Percentiles rank a stretch among this genome's conserved stretches.
Evolutionary conservation across 306 rosid genomes (phyloP).

Genomic region (Prinsepia uniflora): DNA sequence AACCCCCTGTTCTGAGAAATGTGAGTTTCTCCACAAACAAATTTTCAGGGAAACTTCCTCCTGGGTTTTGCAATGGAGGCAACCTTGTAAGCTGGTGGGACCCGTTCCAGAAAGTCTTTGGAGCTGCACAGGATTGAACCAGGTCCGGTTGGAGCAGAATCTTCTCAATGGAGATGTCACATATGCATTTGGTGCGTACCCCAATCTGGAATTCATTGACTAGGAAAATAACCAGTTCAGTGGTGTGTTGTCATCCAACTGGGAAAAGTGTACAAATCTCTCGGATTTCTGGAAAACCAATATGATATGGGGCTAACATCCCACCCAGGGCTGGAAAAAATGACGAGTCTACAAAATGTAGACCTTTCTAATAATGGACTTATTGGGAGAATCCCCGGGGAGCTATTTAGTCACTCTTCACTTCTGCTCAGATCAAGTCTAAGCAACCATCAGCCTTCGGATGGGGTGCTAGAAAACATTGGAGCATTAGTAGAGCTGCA

Average conservation of each 20-base stretch:
- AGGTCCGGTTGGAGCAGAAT: slow-evolving; percentile 48
- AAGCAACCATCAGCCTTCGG: slow-evolving; percentile 43
- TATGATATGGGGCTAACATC: slow-evolving; percentile 49
- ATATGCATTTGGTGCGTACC: slow-evolving; percentile 16
- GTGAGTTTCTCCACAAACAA: slow-evolving; percentile 44
- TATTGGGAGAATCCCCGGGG: slow-evolving; percentile 47
- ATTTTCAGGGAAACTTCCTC: slow-evolving; percentile 55
- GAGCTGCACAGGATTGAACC: slow-evolving; percentile 36
- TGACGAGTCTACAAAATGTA: slow-evolving; percentile 26
- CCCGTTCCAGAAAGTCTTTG: slow-evolving; percentile 45
- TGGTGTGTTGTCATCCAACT: slow-evolving; percentile 44
- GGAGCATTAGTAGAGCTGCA: slow-evolving; percentile 25
- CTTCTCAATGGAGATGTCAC: slow-evolving; percentile 42
- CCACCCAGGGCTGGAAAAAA: slow-evolving; percentile 41
- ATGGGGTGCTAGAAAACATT: slow-evolving; percentile 37
- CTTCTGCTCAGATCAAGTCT: slow-evolving; percentile 30
- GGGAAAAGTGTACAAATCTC: slow-evolving; percentile 48
- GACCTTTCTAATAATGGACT: slow-evolving; percentile 35
- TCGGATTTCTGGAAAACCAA: slow-evolving; percentile 45
- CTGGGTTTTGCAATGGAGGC: slow-evolving; percentile 37
- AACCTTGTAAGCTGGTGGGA: slow-evolving; percentile 32
- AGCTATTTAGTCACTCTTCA: slow-evolving; percentile 32
- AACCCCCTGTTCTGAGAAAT: slow-evolving; percentile 27
- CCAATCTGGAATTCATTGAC: slow-evolving; percentile 7
- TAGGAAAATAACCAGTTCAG: slow-evolving; percentile 34